These are phyloP conservation scores for Fusarium sp. DNA, from an alignment of 2,329 filamentous ascomycete genomes.

Conservation along the genomic window DNA sequence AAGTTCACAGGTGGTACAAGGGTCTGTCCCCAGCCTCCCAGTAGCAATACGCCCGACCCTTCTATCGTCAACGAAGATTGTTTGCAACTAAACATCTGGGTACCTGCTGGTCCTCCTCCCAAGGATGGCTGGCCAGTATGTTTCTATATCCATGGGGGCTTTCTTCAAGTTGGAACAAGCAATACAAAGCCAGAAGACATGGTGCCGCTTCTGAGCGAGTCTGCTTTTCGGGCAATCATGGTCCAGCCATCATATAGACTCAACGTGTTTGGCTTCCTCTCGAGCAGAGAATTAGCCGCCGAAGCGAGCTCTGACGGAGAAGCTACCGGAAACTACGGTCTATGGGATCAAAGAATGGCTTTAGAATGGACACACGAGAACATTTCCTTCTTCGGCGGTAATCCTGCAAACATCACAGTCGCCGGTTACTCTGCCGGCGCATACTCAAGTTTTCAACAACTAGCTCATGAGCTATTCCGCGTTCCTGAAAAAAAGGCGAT, in stretches of 20 bases:
- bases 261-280: neutral
- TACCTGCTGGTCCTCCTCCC: neutral
- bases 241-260: neutral
- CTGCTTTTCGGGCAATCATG: neutral
- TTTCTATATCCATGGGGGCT: neutral
- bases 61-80: neutral
- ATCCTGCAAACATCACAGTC: neutral
- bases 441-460: neutral
- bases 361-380: neutral
- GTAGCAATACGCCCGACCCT: neutral
- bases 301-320: neutral
- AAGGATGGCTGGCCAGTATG: neutral
- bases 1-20: neutral
- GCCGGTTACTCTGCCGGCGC: neutral
- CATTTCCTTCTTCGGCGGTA: neutral
- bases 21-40: neutral
- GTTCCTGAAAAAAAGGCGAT: neutral
- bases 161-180: neutral
- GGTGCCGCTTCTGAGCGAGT: neutral
- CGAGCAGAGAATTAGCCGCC: rapidly evolving
- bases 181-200: neutral
- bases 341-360: neutral
- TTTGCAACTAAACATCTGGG: neutral
- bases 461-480: neutral
- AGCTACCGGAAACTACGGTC: neutral